These are phyloP conservation scores for Musa troglodytarum DNA, from an alignment of 176 grass and related monocot genomes.

Conservation along the genomic window DNA sequence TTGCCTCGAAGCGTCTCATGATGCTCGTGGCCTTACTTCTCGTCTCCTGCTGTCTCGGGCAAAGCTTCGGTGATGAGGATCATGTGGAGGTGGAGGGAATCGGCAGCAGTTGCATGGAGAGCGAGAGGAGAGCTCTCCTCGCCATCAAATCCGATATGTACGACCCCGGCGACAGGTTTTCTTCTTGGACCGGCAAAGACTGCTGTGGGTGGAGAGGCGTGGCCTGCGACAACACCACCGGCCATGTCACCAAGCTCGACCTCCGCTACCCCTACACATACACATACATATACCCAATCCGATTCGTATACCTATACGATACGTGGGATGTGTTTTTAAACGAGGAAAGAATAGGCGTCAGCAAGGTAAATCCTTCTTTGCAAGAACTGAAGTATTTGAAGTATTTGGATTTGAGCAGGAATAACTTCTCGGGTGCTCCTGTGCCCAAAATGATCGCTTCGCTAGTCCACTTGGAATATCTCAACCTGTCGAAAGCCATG, in stretches of 20 bases:
- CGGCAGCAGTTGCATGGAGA: neutral
- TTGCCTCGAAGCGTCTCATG: no score
- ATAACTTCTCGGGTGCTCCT: neutral
- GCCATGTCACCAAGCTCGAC: constrained; percentile 19
- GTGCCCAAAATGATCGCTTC: no score
- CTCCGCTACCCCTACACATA: neutral
- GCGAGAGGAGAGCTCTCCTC: constrained; percentile 1
- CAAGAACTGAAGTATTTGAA: constrained; percentile 9
- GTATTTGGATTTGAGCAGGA: constrained; percentile 24
- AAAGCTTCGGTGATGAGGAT: no score
- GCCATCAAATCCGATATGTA: neutral
- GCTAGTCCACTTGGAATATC: no score
- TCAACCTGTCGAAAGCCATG: neutral
- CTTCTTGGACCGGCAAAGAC: constrained; percentile 26
- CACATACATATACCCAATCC: no score
- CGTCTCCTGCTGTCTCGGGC: no score
- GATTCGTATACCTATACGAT: no score
- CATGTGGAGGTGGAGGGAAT: no score
- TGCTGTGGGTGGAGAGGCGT: constrained; percentile 40
- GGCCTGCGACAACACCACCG: constrained; percentile 21
- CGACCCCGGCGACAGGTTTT: neutral
- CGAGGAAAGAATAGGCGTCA: neutral
- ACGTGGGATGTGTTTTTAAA: no score
- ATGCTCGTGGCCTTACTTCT: no score
- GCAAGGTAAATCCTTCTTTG: constrained; percentile 8